Percentiles rank a stretch among this genome's conserved stretches.
Evolutionary conservation across 1,139 yeast genomes (phyloP).

Genomic region (Candida sanyaensis): DNA sequence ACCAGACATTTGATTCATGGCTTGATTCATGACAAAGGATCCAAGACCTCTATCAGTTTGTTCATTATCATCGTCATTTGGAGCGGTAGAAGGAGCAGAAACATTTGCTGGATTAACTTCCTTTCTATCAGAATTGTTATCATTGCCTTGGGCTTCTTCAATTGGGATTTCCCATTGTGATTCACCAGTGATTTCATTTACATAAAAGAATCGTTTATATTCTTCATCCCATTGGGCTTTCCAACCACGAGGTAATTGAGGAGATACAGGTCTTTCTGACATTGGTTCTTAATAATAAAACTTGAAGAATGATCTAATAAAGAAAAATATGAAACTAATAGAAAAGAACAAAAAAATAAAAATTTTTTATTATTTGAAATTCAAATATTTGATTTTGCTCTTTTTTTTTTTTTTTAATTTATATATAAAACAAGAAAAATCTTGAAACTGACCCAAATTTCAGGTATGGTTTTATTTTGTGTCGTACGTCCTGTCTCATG

Average conservation of each 20-base stretch:
- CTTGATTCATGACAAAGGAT: constrained; percentile 15
- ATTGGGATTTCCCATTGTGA: constrained; percentile 23
- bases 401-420: too few species aligned
- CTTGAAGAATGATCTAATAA: not conserved
- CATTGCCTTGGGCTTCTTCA: constrained; percentile 10
- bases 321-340: not conserved
- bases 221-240: constrained; percentile 31
- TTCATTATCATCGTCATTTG: constrained; percentile 7
- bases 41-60: constrained; percentile 15
- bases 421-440: too few species aligned
- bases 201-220: constrained; percentile 24
- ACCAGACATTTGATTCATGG: constrained; percentile 7
- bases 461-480: too few species aligned
- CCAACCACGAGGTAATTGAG: constrained; percentile 29
- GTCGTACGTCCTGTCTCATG: too few species aligned
- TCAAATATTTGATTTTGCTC: not conserved
- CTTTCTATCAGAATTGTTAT: not conserved
- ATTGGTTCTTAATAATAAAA: not conserved
- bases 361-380: not conserved
- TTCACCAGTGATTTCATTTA: constrained; percentile 23
- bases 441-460: too few species aligned
- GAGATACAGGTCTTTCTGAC: constrained; percentile 13
- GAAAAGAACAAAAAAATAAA: not conserved
- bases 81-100: constrained; percentile 1
- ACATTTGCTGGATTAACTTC: constrained; percentile 1